Percentiles rank a stretch among this genome's conserved stretches.
These are phyloP conservation scores for Aquilaria sinensis DNA, from an alignment of 345 rosid genomes.

Conservation along the genomic window DNA sequence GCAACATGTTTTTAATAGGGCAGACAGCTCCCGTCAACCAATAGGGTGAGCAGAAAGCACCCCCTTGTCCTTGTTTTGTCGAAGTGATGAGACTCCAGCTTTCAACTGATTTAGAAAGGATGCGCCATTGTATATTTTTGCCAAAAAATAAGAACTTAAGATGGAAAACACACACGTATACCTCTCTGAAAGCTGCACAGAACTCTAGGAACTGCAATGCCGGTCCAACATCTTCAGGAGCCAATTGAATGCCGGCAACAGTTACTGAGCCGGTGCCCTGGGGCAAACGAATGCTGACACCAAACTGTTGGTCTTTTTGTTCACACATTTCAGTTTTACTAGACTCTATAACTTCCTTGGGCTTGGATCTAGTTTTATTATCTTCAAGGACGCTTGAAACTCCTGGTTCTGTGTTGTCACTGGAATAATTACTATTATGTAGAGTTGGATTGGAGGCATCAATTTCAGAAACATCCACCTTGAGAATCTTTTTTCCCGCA, in stretches of 20 bases:
- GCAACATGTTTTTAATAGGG: background rate
- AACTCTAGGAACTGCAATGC: constrained; percentile 80
- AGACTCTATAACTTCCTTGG: constrained; percentile 2
- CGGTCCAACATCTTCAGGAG: constrained; percentile 53
- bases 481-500: constrained; percentile 2
- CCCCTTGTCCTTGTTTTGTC: background rate
- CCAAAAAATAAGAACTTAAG: background rate
- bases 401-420: constrained; percentile 2
- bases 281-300: constrained; percentile 40
- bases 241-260: constrained; percentile 55
- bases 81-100: too few relatives aligned
- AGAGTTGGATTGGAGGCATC: background rate
- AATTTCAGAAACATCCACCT: background rate
- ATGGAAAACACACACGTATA: constrained; percentile 10
- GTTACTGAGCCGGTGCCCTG: constrained; percentile 34
- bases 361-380: constrained; percentile 9
- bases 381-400: constrained; percentile 12
- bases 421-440: background rate
- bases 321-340: constrained; percentile 13
- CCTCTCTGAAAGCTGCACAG: constrained; percentile 78
- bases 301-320: constrained; percentile 21
- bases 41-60: background rate
- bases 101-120: background rate
- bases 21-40: background rate
- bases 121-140: too few relatives aligned